Evolutionary conservation across 2,329 filamentous ascomycete genomes (phyloP), one percentile per base, ranked within the genome.

Genomic region (Colletotrichum lindemuthianum): DNA sequence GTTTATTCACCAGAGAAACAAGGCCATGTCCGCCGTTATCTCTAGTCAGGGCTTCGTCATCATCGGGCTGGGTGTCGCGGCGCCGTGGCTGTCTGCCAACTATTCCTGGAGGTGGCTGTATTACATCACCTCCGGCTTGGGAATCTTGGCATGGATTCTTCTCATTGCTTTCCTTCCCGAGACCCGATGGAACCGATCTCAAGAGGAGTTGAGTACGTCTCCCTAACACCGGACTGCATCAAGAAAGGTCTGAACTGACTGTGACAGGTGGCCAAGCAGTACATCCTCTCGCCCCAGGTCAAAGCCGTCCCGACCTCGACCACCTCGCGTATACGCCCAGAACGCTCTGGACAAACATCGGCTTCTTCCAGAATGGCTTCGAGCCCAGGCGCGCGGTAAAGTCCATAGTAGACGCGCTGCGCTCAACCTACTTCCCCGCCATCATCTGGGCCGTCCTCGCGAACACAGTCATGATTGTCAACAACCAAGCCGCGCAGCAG

Each of bases 1-100:
- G 16, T 78, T 78, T 33, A 71, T 77, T 13, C 76, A 79, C 57
- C 71, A 79, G 69, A 72, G 76, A 4, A 76, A 75, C 65, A 69
- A 68, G 55, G 76, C 72, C 6, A 71, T 77, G 58, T 73, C 75
- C 7, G 67, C 71, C 6, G 67, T 77, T 10, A 63, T 75, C 15
- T 67, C 72, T 5, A 72, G 71, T 13, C 70, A 70, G 68, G 75
- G 74, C 2, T 13, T 77, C 11, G 65, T 75, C 34, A 71, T 74
- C 43, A 72, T 74, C 1, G 70, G 59, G 1, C 66, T 75, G 2
- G 72, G 72, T 12, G 70, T 73, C 5, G 69, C 69, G 1, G 69
- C 72, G 1, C 75, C 76, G 0, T 70, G 70, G 33, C 61, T 78
- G n/a, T 72, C 72, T 1, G 71, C 71, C 9, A 69, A 72, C 47